Evolutionary conservation across 768 basidiomycete species (phyloP), one percentile per base, ranked within the genome.

Genomic region (Termitomyces sp.): DNA sequence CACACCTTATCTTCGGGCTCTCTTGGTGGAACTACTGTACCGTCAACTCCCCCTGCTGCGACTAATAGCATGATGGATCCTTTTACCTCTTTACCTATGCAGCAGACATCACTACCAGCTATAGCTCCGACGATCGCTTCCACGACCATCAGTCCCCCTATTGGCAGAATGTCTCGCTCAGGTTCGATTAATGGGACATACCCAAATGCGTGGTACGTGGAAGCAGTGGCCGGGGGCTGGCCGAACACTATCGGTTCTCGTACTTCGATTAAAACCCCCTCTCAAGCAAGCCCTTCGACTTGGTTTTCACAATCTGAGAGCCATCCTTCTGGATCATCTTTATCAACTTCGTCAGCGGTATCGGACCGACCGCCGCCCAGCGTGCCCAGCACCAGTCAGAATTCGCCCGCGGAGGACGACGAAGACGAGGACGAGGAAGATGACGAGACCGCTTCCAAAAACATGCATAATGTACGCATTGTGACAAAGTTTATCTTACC

Each of bases 81-180:
- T 21, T 64, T 63, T 26, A 54, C 56, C 14, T 53, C 64, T 26
- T 38, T 62, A 26, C 51, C 65, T 6, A 49, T 55, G 50, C 64
- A 57, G 54, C 71, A 57, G 62, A 60, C 62, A 45, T 61, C 57
- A 35, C 62, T 44, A 44, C 48, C 57, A 32, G 53, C 56, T 44
- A 60, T 55, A 35, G 21, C 60, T 10, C 24, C 60, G 12, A 28
- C 62, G 12, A 45, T 55, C 47, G 53, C 59, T 42, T 44, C 57
- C 12, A 51, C 62, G 28, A 54, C 66, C 1, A 68, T 74, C 28
- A 68, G 69, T 53, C 67, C 70, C 19, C 67, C 74, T 21, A 71
- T 81, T 51, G 81, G 82, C 32, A 72, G 82, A 55, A 77, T 83
- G 71, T 79, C 80, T 41, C 76, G 81, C 44, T 83, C 82, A 24